phyloP scores from a whole-genome alignment of 176 grass and related monocot species.

The Pontederia paniculata region DNA sequence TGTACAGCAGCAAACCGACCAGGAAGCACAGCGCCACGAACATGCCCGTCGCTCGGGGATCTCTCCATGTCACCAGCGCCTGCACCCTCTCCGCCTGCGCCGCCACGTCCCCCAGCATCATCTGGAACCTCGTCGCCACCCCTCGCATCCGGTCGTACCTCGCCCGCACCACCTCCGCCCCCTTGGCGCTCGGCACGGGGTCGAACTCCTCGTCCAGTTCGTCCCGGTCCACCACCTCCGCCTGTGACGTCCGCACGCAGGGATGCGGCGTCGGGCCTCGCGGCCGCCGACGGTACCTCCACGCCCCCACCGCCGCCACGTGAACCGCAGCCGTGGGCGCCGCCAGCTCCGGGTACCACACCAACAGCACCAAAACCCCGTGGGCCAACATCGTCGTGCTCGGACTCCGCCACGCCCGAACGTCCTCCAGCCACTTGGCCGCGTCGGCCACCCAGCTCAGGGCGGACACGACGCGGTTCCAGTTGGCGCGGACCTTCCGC shows the following conservation, averaged over 20 bases:
- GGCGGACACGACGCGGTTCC: slow-evolving; percentile 53
- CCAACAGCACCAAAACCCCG: slow-evolving; percentile 61
- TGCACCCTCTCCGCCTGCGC: slow-evolving; percentile 78
- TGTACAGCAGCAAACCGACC: slow-evolving; percentile 48
- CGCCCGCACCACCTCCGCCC: slow-evolving; percentile 47
- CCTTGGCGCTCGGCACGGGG: slow-evolving; percentile 37
- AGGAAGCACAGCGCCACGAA: slow-evolving; percentile 60
- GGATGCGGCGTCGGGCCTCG: slow-evolving; percentile 36
- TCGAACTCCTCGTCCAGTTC: slow-evolving; percentile 97
- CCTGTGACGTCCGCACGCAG: slow-evolving; percentile 56
- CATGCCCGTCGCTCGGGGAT: slow-evolving; percentile 69
- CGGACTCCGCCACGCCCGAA: slow-evolving; percentile 61
- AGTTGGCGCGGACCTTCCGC: slow-evolving; percentile 84
- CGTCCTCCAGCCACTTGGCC: slow-evolving; percentile 54
- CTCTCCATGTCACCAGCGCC: slow-evolving; percentile 77
- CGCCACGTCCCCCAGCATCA: slow-evolving; percentile 74
- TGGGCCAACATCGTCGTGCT: slow-evolving; percentile 52
- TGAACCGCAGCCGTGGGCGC: slow-evolving; percentile 52
- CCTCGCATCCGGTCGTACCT: slow-evolving; percentile 53
- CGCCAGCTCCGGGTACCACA: slow-evolving; percentile 75
- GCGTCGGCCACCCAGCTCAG: slow-evolving; percentile 45
- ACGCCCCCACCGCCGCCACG: slow-evolving; percentile 35
- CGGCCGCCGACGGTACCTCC: slow-evolving; percentile 44
- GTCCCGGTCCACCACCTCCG: slow-evolving; percentile 58
- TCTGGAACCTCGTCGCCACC: slow-evolving; percentile 66